A percentile compares a stretch with the other conserved stretches of the same genome.
Evolutionary conservation across 164 flowering plant genomes (phyloP).

Genomic region (Berberis vulgaris): DNA sequence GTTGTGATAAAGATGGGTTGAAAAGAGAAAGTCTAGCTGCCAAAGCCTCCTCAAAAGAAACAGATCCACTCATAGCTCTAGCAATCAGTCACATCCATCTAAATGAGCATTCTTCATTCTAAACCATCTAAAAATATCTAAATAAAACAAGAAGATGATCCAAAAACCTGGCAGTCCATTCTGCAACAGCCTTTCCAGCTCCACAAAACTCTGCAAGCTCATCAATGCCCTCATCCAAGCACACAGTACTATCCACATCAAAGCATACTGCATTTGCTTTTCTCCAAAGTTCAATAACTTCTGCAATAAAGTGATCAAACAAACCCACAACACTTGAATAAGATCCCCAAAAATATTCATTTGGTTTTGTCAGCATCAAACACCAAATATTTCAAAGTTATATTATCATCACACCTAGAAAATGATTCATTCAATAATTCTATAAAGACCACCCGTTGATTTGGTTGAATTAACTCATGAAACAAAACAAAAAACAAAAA

Average conservation of each 20-base stretch:
- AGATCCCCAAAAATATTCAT: background rate
- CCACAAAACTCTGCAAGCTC: conserved; percentile 98
- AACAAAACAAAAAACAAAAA: too few relatives aligned
- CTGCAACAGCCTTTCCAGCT: conserved; percentile 98
- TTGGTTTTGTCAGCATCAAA: background rate
- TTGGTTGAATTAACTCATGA: too few relatives aligned
- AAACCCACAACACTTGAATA: background rate
- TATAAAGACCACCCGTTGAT: too few relatives aligned
- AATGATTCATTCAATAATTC: too few relatives aligned
- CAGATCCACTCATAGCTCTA: conserved; percentile 97
- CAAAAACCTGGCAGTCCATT: conserved; percentile 88
- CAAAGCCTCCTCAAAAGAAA: conserved; percentile 92
- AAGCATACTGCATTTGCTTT: conserved; percentile 75
- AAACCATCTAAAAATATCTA: background rate
- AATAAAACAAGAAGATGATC: background rate
- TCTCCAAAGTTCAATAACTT: conserved; percentile 1
- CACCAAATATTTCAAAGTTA: background rate
- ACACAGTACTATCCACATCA: conserved; percentile 98
- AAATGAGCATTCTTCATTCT: background rate
- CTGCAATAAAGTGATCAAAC: background rate
- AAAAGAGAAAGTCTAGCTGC: conserved; percentile 86
- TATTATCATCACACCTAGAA: background rate
- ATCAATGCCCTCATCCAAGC: conserved; percentile 95
- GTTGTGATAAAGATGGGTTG: conserved; percentile 69
- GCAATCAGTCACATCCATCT: conserved; percentile 7